Conservation (phyloP, 2,329 filamentous ascomycete genomes). For the Neophaeococcomyces mojaviensis region DNA sequence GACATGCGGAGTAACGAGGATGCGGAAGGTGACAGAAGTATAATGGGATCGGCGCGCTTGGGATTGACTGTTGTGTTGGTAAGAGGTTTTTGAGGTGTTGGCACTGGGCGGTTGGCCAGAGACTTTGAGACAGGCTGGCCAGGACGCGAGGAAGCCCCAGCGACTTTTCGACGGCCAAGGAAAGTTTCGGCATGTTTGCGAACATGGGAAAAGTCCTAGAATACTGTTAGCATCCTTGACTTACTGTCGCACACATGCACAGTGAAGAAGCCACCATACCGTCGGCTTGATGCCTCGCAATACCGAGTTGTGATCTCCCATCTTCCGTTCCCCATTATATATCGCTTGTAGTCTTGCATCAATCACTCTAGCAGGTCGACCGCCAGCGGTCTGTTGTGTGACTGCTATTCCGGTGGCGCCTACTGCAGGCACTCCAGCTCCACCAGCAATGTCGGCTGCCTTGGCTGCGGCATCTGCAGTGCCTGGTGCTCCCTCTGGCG, state of each 20-base stretch:
- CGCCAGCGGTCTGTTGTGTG: constrained; percentile 24
- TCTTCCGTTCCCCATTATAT: constrained; percentile 81
- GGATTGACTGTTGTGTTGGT: constrained; percentile 25
- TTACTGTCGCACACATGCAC: not conserved
- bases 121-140: constrained; percentile 12
- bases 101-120: constrained; percentile 18
- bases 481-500: constrained; percentile 57
- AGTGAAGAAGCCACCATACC: constrained; percentile 46
- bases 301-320: constrained; percentile 86
- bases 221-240: not conserved
- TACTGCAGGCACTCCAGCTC: constrained; percentile 35
- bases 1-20: constrained; percentile 91
- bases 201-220: constrained; percentile 85
- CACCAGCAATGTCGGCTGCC: constrained; percentile 44
- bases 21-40: constrained; percentile 90
- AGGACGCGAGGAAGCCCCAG: constrained; percentile 31
- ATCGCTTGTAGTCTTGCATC: constrained; percentile 81
- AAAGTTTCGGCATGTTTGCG: constrained; percentile 77
- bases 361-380: constrained; percentile 57
- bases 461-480: constrained; percentile 37
- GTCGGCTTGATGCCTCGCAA: constrained; percentile 82
- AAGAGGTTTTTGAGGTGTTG: constrained; percentile 16
- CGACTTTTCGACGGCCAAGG: constrained; percentile 50
- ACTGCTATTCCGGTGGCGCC: constrained; percentile 36
- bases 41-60: constrained; percentile 70